These are phyloP conservation scores for Aspergillus carbonarius DNA, from an alignment of 2,329 filamentous ascomycete genomes.

Conservation along the genomic window DNA sequence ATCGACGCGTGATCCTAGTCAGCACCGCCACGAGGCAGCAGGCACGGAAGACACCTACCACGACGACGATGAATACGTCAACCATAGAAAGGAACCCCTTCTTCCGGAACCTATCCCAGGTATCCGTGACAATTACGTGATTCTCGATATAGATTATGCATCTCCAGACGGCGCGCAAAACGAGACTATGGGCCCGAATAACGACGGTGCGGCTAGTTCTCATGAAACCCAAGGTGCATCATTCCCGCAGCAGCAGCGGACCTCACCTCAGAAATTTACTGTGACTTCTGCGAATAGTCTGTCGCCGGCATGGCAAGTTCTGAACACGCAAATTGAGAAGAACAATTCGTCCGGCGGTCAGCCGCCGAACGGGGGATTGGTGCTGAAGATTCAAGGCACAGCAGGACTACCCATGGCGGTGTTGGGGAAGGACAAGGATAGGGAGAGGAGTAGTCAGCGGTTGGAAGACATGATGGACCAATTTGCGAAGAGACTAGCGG, in stretches of 20 bases:
- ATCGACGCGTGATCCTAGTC: background rate
- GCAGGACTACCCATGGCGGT: slow-evolving; percentile 28
- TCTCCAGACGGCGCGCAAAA: slow-evolving; percentile 1
- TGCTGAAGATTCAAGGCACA: slow-evolving; percentile 48
- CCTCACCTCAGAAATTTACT: slow-evolving; percentile 41
- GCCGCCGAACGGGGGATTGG: slow-evolving; percentile 47
- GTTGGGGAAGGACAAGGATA: slow-evolving; percentile 23
- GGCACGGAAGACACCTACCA: slow-evolving; percentile 7
- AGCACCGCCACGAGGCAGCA: slow-evolving; percentile 10
- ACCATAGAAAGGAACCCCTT: slow-evolving; percentile 30
- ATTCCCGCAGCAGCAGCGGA: slow-evolving; percentile 9
- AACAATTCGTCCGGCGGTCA: slow-evolving; percentile 52
- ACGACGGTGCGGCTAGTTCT: slow-evolving; percentile 1
- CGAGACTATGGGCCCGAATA: slow-evolving; percentile 15
- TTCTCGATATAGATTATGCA: slow-evolving; percentile 53
- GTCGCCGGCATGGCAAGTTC: slow-evolving; percentile 70
- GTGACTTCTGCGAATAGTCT: slow-evolving; percentile 72
- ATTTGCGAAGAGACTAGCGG: slow-evolving; percentile 45
- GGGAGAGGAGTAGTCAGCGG: slow-evolving; percentile 27
- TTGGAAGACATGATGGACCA: slow-evolving; percentile 49
- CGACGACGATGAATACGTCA: slow-evolving; percentile 22
- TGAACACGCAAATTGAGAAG: slow-evolving; percentile 54
- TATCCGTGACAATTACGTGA: slow-evolving; percentile 55
- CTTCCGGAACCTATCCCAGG: slow-evolving; percentile 50
- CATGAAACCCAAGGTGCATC: slow-evolving; percentile 23